Evolutionary conservation across 2,329 filamentous ascomycete genomes (phyloP).

Genomic region (Alternaria ventricosa): DNA sequence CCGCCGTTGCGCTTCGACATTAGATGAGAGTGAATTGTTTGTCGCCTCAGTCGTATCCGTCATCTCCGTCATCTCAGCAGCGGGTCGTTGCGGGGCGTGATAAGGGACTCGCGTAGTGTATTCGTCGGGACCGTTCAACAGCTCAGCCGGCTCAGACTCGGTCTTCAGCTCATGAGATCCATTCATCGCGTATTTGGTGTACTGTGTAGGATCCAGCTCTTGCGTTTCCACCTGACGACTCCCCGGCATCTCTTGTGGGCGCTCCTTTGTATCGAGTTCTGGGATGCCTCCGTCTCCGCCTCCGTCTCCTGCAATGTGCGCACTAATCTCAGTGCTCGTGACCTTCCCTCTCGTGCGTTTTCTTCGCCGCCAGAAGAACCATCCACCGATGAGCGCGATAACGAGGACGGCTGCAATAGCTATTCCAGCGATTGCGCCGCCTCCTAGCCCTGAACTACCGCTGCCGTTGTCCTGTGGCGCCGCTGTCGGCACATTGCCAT

Average conservation of each 20-base stretch:
- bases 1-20: slow-evolving; percentile 7
- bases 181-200: not conserved
- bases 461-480: no score
- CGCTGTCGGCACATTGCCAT: not conserved
- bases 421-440: not conserved
- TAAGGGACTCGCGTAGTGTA: not conserved
- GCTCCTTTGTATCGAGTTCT: not conserved
- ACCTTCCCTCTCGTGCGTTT: not conserved
- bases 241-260: not conserved
- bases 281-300: not conserved
- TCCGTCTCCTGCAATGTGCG: not conserved
- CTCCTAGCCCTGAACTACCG: not conserved
- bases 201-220: not conserved
- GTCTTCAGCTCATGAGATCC: not conserved
- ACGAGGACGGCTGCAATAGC: not conserved
- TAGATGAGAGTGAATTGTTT: not conserved
- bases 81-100: not conserved
- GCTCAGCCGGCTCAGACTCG: not conserved
- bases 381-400: not conserved
- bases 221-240: accelerated
- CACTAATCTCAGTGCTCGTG: not conserved
- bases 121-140: not conserved
- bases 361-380: not conserved
- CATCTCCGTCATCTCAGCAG: not conserved
- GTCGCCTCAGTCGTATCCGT: not conserved